phyloP scores from a whole-genome alignment of 345 rosid species.

The Salix viminalis region DNA sequence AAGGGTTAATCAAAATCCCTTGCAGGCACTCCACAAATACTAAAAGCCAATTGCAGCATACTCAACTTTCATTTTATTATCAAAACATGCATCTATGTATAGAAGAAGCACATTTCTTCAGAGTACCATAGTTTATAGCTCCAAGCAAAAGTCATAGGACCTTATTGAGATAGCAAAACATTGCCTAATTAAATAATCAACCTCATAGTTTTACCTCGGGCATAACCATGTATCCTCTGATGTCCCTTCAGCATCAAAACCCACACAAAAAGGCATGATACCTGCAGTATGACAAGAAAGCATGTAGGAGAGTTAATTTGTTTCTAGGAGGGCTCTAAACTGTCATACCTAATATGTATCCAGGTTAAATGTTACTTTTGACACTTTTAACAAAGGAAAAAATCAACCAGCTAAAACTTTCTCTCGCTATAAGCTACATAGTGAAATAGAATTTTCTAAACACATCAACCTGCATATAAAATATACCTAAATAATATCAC shows the following conservation, averaged over 20 bases:
- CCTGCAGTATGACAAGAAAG: slow-evolving; percentile 41
- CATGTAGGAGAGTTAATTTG: background rate
- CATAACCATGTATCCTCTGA: slow-evolving; percentile 91
- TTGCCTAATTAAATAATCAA: slow-evolving; percentile 17
- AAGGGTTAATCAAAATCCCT: background rate
- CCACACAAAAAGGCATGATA: slow-evolving; percentile 98
- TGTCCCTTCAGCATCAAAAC: slow-evolving; percentile 78
- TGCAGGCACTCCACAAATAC: background rate
- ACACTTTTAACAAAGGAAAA: background rate
- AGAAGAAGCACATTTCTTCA: background rate
- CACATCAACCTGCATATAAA: too few relatives aligned
- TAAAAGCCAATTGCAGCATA: background rate
- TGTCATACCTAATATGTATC: background rate
- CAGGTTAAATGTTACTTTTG: background rate
- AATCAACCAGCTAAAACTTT: background rate
- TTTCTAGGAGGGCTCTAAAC: background rate
- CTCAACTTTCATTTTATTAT: slow-evolving; percentile 2
- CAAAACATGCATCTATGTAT: background rate
- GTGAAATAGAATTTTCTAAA: background rate
- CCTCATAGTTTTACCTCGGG: slow-evolving; percentile 62
- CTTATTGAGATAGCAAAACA: slow-evolving; percentile 18
- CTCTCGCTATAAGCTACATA: background rate
- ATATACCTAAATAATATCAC: too few relatives aligned
- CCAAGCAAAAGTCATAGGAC: background rate
- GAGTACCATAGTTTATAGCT: too few relatives aligned